Evolutionary conservation across 805 yeast species (phyloP).

Genomic region (Suhomyces emberorum): DNA sequence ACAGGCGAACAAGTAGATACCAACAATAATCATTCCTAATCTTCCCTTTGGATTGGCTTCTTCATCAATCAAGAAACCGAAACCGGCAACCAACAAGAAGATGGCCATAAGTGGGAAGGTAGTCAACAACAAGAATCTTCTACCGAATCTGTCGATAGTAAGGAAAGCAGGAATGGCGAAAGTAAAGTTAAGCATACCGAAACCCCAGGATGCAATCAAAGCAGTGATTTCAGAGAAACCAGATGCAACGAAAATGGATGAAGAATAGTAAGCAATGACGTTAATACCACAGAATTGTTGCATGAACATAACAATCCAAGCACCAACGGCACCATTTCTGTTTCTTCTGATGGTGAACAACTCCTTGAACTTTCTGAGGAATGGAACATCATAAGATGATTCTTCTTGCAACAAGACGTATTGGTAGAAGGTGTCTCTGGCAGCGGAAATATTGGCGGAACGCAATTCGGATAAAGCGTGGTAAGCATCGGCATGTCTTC

Average conservation of each 20-base stretch:
- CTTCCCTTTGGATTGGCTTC: slow-evolving; percentile 45
- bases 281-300: slow-evolving; percentile 91
- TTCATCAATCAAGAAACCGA: slow-evolving; percentile 66
- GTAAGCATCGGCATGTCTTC: slow-evolving; percentile 47
- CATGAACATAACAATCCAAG: slow-evolving; percentile 83
- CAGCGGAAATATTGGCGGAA: slow-evolving; percentile 49
- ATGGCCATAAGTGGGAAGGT: slow-evolving; percentile 66
- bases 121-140: slow-evolving; percentile 55
- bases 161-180: slow-evolving; percentile 82
- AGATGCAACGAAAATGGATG: slow-evolving; percentile 67
- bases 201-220: slow-evolving; percentile 80
- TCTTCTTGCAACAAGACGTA: slow-evolving; percentile 59
- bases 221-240: slow-evolving; percentile 62
- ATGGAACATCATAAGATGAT: slow-evolving; percentile 45
- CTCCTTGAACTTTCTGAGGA: slow-evolving; percentile 47
- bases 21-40: slow-evolving; percentile 65
- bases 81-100: slow-evolving; percentile 60
- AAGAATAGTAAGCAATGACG: slow-evolving; percentile 82
- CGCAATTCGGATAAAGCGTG: slow-evolving; percentile 48
- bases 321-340: slow-evolving; percentile 76
- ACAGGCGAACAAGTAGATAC: slow-evolving; percentile 68
- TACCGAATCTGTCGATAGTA: slow-evolving; percentile 75
- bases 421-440: slow-evolving; percentile 62
- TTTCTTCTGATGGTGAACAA: slow-evolving; percentile 73
- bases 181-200: slow-evolving; percentile 74